Evolutionary conservation across 2,329 filamentous ascomycete genomes (phyloP), one percentile per base, ranked within the genome.

Genomic region (Epichloe gansuensis): DNA sequence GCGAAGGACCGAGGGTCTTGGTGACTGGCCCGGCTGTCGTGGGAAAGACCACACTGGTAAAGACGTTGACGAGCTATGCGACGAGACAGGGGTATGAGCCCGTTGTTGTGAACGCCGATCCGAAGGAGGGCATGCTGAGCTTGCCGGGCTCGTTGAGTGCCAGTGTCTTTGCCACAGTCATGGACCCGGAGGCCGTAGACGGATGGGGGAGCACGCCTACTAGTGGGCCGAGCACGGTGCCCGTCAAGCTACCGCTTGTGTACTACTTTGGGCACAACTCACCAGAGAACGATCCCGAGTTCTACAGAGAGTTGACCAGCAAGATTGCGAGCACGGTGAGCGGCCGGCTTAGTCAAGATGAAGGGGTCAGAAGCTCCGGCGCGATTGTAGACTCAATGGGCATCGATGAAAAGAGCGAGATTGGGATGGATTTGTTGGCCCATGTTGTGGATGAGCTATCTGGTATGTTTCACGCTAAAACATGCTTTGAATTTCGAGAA

Each of bases 151-250:
- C 87, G 36, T 66, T 98, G 58, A 91, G 85, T 49, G 88, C 90
- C 0, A 84, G 86, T n/a, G 87, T 88, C 4, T 89, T 95, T 63
- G 86, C 86, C 9, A 89, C 86, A 0, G 80, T 95, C 60, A 80
- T 97, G 70, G 91, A 97, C 66, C 77, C 95, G 1, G 77, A 80
- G 60, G 73, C 75, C 2, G 87, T 91, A 61, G 84, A 89, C 55
- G 88, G 87, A 21, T 96, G 89, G 83, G 93, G 9, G n/a, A 88
- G 80, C 58, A 90, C 88, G 59, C 90, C 91, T 0, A 95, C 90
- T 60, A 94, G 87, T 58, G 93, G 91, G 0, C 90, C 93, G 0
- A 93, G 85, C 59, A 80, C 83, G 0, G 82, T 95, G 17, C 90
- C 91, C 0, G 88, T 95, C 50, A 97, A 96, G 72, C 75, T 95